These are phyloP conservation scores for Coniosporium tulheliwenetii DNA, from an alignment of 2,329 filamentous ascomycete species.

Conservation along the genomic window DNA sequence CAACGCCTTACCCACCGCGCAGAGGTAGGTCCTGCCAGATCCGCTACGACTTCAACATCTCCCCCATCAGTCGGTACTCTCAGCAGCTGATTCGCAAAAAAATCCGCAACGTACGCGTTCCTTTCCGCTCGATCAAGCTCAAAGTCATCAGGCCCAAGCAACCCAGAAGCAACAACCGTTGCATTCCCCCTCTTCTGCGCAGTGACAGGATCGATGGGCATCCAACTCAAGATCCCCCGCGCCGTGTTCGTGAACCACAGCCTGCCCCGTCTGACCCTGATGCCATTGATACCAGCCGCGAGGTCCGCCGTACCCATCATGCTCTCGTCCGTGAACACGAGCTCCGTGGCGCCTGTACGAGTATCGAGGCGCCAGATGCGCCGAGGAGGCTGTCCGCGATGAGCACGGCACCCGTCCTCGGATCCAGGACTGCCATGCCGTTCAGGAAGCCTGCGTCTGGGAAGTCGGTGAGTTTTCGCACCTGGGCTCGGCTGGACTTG, in stretches of 20 bases:
- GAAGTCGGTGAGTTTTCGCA: background rate
- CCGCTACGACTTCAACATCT: background rate
- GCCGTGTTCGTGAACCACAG: background rate
- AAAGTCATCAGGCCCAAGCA: background rate
- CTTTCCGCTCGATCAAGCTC: background rate
- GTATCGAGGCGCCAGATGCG: background rate
- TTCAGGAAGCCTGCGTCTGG: background rate
- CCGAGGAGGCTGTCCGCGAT: background rate
- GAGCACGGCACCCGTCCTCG: background rate
- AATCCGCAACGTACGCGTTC: background rate
- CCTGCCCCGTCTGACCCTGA: background rate
- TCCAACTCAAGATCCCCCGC: background rate
- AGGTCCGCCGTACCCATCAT: background rate
- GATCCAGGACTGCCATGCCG: background rate
- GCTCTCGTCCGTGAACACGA: background rate
- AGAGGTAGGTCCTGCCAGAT: background rate
- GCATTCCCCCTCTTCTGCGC: background rate
- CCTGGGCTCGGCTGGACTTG: background rate
- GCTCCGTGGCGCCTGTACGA: background rate
- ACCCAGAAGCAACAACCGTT: background rate
- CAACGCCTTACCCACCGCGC: background rate
- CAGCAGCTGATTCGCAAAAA: background rate
- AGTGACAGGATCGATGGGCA: background rate
- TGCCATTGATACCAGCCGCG: background rate
- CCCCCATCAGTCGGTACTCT: background rate